phyloP scores from a whole-genome alignment of 441 rosid genomes.

The Gossypium lobatum region DNA sequence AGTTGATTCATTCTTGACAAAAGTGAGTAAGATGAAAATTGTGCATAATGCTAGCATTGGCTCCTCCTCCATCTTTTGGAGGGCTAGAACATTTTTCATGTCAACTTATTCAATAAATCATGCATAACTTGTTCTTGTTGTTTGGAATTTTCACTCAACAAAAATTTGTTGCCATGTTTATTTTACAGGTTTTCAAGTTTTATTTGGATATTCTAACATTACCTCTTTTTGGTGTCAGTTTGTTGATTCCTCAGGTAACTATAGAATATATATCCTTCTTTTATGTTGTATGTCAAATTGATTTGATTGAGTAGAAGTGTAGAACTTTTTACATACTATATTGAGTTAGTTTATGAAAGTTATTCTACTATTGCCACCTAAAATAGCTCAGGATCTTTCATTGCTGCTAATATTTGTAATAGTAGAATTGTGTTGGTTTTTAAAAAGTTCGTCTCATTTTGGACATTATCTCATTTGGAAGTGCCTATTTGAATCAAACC shows the following conservation, averaged over 20 bases:
- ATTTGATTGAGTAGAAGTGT: not conserved
- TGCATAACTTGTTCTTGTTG: not conserved
- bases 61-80: slow-evolving; percentile 13
- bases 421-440: not conserved
- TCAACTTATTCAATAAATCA: not conserved
- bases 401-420: not conserved
- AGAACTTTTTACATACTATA: not conserved
- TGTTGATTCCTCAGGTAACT: slow-evolving; percentile 72
- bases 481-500: not conserved
- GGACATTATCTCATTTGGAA: not conserved
- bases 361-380: not conserved
- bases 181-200: slow-evolving; percentile 61
- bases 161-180: slow-evolving; percentile 20
- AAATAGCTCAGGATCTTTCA: not conserved
- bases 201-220: slow-evolving; percentile 56
- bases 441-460: not conserved
- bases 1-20: slow-evolving; percentile 43
- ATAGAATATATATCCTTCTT: slow-evolving; percentile 7
- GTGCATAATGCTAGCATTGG: not conserved
- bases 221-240: slow-evolving; percentile 51
- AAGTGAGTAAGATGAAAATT: slow-evolving; percentile 42
- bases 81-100: slow-evolving; percentile 13
- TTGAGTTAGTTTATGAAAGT: not conserved
- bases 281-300: not conserved
- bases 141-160: slow-evolving; percentile 1